Conservation (phyloP, 768 basidiomycete species). For the Lenzites betulinus region DNA sequence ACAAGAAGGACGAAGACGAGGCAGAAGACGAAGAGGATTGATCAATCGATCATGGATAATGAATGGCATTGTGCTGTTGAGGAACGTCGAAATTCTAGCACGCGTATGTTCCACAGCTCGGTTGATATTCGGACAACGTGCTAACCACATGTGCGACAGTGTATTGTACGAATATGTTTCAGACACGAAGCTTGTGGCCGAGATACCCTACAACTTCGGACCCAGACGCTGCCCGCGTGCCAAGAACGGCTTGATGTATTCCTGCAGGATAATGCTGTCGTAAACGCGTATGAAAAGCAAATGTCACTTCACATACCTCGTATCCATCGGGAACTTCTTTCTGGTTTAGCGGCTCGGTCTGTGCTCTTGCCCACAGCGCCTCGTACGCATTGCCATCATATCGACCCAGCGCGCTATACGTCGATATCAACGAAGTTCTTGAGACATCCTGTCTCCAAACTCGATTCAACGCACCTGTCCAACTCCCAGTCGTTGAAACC, state of each 20-base stretch:
- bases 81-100: neutral
- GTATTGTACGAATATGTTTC: neutral
- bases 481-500: slow-evolving; percentile 77
- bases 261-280: slow-evolving; percentile 23
- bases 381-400: slow-evolving; percentile 69
- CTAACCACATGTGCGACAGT: slow-evolving; percentile 27
- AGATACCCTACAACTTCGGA: slow-evolving; percentile 36
- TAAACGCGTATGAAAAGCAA: too few species aligned
- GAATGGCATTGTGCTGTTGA: too few species aligned
- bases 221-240: slow-evolving; percentile 45
- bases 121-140: neutral
- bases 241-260: slow-evolving; percentile 56
- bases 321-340: slow-evolving; percentile 56
- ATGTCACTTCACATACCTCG: slow-evolving; percentile 39
- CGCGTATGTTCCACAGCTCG: slow-evolving; percentile 3
- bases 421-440: neutral
- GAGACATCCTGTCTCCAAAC: too few species aligned
- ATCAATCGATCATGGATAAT: neutral
- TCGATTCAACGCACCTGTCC: slow-evolving; percentile 49
- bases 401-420: slow-evolving; percentile 58
- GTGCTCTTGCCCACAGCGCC: slow-evolving; percentile 59
- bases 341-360: slow-evolving; percentile 61
- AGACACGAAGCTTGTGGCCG: slow-evolving; percentile 20
- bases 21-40: slow-evolving; percentile 32
- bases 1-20: slow-evolving; percentile 42